Evolutionary conservation across 176 grass and related monocot species (phyloP).

Genomic region (Hsuehochloa calcarea): DNA sequence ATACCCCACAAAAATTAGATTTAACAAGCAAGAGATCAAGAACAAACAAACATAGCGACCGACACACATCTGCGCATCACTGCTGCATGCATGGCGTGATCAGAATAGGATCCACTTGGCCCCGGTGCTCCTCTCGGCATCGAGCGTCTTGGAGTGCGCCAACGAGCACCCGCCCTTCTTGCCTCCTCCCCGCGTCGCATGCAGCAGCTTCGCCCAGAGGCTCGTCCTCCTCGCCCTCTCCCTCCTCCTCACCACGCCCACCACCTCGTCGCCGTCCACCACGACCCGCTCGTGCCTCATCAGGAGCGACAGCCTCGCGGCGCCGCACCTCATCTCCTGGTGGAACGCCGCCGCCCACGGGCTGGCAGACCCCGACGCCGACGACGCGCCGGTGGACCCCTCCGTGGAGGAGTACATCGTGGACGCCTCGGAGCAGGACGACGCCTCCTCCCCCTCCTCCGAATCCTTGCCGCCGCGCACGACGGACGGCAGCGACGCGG

Average conservation of each 20-base stretch:
- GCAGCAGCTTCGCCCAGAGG: conserved; percentile 77
- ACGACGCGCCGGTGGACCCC: conserved; percentile 4
- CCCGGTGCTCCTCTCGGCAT: conserved; percentile 44
- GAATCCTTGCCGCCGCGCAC: not conserved
- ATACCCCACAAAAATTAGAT: not conserved
- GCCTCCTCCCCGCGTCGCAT: conserved; percentile 34
- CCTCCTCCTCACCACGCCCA: conserved; percentile 16
- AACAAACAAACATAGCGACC: not conserved
- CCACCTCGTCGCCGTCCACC: conserved; percentile 35
- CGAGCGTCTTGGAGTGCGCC: conserved; percentile 47
- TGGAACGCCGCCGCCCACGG: conserved; percentile 45
- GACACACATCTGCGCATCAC: not conserved
- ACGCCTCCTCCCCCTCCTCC: not conserved
- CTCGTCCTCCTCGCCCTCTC: conserved; percentile 31
- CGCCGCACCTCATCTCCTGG: conserved; percentile 30
- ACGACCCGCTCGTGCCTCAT: conserved; percentile 46
- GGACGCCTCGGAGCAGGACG: conserved; percentile 37
- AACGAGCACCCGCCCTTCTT: conserved; percentile 45
- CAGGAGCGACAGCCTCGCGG: conserved; percentile 43
- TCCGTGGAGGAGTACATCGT: conserved; percentile 40
- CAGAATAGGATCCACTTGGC: conserved; percentile 68
- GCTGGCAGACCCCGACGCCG: conserved; percentile 25
- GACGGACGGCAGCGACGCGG: conserved; percentile 46
- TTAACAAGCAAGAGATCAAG: not conserved
- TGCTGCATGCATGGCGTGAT: conserved; percentile 10